phyloP scores from a whole-genome alignment of 1,284 basidiomycete species.

The Kwoniella shivajii region DNA sequence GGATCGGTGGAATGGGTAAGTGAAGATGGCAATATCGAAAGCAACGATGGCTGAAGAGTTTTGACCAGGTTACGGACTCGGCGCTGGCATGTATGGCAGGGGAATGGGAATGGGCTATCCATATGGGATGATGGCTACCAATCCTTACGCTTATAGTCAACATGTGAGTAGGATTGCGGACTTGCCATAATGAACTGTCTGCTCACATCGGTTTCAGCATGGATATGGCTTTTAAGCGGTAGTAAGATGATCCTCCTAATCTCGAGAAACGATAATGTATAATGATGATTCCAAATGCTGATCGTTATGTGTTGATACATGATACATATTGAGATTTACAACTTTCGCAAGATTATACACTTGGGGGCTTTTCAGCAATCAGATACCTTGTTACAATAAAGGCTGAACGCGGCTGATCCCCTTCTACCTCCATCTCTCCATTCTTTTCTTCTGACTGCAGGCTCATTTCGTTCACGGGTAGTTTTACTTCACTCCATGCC shows the following conservation, averaged over 20 bases:
- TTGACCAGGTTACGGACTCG: conserved; percentile 30
- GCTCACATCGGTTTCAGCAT: background rate
- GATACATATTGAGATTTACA: conserved; percentile 7
- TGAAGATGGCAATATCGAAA: no score
- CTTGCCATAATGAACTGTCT: background rate
- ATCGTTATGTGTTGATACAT: conserved; percentile 6
- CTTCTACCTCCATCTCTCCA: background rate
- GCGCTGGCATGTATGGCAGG: conserved; percentile 35
- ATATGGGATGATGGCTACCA: conserved; percentile 34
- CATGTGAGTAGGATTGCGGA: background rate
- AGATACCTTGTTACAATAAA: conserved; percentile 43
- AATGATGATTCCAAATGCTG: no score
- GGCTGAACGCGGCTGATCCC: conserved; percentile 7
- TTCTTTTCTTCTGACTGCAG: background rate
- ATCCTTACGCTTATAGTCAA: conserved; percentile 34
- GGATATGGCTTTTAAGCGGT: conserved; percentile 10
- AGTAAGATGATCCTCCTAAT: no score
- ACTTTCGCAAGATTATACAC: background rate
- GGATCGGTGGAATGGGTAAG: conserved; percentile 33
- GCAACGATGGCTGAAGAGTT: background rate
- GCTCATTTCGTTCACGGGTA: conserved; percentile 8
- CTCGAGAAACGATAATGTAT: no score
- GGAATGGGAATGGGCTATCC: conserved; percentile 39
- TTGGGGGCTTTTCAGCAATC: conserved; percentile 27
- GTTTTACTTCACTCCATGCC: conserved; percentile 22